These are phyloP conservation scores for Solanum pimpinellifolium DNA, from an alignment of 257 asterid genomes.

Conservation along the genomic window DNA sequence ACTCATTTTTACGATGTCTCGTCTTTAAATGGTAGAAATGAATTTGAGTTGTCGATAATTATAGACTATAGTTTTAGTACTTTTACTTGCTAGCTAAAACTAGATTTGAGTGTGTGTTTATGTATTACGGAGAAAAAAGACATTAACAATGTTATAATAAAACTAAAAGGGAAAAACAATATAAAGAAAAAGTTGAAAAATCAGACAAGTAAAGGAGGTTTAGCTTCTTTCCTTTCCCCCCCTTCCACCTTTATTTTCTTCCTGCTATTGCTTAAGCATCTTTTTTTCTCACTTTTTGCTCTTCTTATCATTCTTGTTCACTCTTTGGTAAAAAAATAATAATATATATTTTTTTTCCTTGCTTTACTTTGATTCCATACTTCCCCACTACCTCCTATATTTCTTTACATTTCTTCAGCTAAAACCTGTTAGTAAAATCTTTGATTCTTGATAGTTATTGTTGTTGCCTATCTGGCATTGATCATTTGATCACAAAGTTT, in stretches of 20 bases:
- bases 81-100: neutral
- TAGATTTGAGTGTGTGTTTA: neutral
- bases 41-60: neutral
- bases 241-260: constrained; percentile 42
- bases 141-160: neutral
- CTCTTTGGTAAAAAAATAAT: constrained; percentile 15
- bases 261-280: constrained; percentile 59
- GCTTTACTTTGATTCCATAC: constrained; percentile 23
- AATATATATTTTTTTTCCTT: constrained; percentile 1
- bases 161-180: neutral
- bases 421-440: constrained; percentile 13
- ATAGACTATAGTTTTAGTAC: neutral
- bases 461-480: constrained; percentile 27
- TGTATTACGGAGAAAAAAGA: neutral
- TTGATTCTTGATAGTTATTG: constrained; percentile 20
- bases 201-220: constrained; percentile 26
- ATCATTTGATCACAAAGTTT: constrained; percentile 28
- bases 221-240: constrained; percentile 22
- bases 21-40: rapidly evolving
- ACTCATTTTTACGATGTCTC: neutral
- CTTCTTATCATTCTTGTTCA: constrained; percentile 11
- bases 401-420: constrained; percentile 35
- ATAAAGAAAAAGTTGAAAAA: constrained; percentile 15
- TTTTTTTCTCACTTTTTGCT: constrained; percentile 29
- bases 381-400: constrained; percentile 12